These are phyloP conservation scores for Kodamaea jinghongensis DNA, from an alignment of 805 yeast genomes.

Conservation along the genomic window DNA sequence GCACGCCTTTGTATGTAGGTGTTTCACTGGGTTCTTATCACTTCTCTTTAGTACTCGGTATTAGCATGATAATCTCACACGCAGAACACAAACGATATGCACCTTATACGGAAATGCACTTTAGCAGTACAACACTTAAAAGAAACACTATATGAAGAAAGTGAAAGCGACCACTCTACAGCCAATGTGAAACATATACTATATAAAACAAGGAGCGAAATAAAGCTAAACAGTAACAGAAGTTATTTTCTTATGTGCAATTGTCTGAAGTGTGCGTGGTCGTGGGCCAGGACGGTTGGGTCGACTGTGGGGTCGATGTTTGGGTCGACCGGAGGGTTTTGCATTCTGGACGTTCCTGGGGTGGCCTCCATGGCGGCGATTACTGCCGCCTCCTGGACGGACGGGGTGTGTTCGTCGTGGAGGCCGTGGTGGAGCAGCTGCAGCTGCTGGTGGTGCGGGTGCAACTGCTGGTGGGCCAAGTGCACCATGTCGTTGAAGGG, in stretches of 20 bases:
- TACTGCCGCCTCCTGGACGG: slow-evolving; percentile 42
- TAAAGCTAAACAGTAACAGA: neutral
- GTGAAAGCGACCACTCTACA: no score
- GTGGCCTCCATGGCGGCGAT: slow-evolving; percentile 42
- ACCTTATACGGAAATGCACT: no score
- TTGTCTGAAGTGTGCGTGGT: slow-evolving; percentile 23
- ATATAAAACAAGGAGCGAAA: neutral
- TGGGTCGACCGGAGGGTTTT: slow-evolving; percentile 38
- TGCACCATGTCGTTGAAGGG: slow-evolving; percentile 23
- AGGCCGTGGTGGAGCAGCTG: slow-evolving; percentile 20
- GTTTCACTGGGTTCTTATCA: no score
- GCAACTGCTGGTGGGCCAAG: slow-evolving; percentile 18
- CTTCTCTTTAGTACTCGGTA: no score
- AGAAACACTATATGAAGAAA: no score
- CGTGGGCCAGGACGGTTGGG: slow-evolving; percentile 42
- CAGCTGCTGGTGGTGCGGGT: slow-evolving; percentile 25
- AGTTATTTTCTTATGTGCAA: slow-evolving; percentile 7
- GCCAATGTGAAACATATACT: neutral
- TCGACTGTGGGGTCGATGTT: slow-evolving; percentile 45
- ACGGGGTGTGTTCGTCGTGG: slow-evolving; percentile 27
- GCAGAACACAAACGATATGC: no score
- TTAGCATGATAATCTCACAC: no score
- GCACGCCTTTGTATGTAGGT: no score
- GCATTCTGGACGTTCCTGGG: slow-evolving; percentile 25
- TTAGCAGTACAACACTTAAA: no score